Evolutionary conservation across 2,329 filamentous ascomycete species (phyloP), one percentile per base, ranked within the genome.

Genomic region (Coleophoma cylindrospora): DNA sequence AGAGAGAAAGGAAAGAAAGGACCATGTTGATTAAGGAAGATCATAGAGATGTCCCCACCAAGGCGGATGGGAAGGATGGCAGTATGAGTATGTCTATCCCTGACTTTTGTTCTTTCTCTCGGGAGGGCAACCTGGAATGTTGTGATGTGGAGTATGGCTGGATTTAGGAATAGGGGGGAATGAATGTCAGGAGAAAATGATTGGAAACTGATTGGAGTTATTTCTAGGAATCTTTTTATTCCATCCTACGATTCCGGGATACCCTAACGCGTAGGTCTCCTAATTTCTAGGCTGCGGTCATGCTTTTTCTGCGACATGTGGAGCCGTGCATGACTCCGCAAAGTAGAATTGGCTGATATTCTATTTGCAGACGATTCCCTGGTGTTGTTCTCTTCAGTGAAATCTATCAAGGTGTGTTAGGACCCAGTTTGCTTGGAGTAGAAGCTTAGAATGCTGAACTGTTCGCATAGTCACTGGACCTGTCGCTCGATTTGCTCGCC

Each of bases 331-430:
- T 27, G 27, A 27, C 2, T 27, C 7, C 3, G 36, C 14, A 22
- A 46, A 34, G 33, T 34, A 43, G 34, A 22, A 34, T 34, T 45
- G 33, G 43, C 40, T 59, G 48, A 57, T 47, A 4, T 3, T n/a
- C 50, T 19, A 17, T 1, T 38, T 48, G n/a, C 52, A 82, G 81
- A 32, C 75, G 76, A 45, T 96, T 95, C 63, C 91, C 91, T 0
- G 91, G 88, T 17, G 88, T 96, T 5, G 86, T 89, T 13, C 76
- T 96, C 50, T 96, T 95, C 66, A 91, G 86, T 60, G 91, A 96
- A 71, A 96, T 96, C 62, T 96, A 96, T 65, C 91, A 96, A 83
- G 91, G 90, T 91, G 68, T 50, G 64, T 52, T 19, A 15, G 6
- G 19, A 22, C 14, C n/a, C 1, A 17, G 62, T n/a, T 27, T 17